Evolutionary conservation across 805 yeast species (phyloP).

Genomic region (Cyberlindnera meyerae): DNA sequence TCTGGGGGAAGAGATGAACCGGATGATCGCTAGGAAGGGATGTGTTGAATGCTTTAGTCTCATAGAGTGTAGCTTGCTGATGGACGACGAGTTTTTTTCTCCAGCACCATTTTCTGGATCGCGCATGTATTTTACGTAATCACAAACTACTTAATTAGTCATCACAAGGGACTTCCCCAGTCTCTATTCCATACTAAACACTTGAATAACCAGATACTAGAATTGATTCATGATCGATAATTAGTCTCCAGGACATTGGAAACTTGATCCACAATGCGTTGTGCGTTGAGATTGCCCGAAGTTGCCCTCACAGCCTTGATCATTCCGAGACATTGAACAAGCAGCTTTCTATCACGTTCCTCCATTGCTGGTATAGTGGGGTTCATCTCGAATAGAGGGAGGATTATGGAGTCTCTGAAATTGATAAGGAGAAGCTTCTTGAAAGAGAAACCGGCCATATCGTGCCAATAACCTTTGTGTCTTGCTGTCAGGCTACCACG

Average conservation of each 20-base stretch:
- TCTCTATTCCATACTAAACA: too few relatives aligned
- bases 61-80: too few relatives aligned
- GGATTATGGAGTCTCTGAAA: conserved; percentile 48
- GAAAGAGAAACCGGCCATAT: conserved; percentile 26
- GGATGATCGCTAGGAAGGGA: too few relatives aligned
- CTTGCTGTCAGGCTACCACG: conserved; percentile 25
- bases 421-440: conserved; percentile 38
- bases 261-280: conserved; percentile 48
- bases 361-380: conserved; percentile 30
- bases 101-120: neutral
- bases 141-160: too few relatives aligned
- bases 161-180: too few relatives aligned
- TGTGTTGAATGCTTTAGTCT: too few relatives aligned
- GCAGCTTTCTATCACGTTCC: conserved; percentile 30
- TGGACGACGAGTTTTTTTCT: too few relatives aligned
- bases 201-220: too few relatives aligned
- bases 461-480: conserved; percentile 26
- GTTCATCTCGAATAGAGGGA: conserved; percentile 46
- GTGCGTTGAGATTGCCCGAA: conserved; percentile 50
- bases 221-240: too few relatives aligned
- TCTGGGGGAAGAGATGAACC: too few relatives aligned
- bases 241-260: conserved; percentile 9
- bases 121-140: neutral
- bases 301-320: conserved; percentile 37
- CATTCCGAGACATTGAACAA: conserved; percentile 61